Conservation (phyloP, 2,329 filamentous ascomycete genomes). For the Didymella keratinophila region DNA sequence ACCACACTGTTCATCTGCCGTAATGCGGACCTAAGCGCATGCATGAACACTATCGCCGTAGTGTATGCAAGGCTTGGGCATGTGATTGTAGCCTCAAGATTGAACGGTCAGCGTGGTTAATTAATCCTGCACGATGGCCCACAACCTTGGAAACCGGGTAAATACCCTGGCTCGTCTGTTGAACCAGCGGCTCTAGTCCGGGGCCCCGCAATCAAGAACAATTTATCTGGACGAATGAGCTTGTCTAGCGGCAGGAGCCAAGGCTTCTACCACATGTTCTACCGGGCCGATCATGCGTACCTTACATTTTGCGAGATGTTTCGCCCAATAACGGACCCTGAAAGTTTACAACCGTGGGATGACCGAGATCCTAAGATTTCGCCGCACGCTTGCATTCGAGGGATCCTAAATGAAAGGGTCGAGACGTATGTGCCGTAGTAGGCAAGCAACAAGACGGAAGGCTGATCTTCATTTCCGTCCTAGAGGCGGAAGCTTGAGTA, state of each 20-base stretch:
- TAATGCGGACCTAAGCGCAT: background rate
- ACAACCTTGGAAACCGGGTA: conserved; percentile 10
- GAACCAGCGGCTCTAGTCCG: conserved; percentile 1
- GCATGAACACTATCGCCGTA: background rate
- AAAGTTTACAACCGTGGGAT: background rate
- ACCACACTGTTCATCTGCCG: background rate
- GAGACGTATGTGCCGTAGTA: background rate
- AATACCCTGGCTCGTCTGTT: conserved; percentile 11
- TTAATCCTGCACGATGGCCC: conserved; percentile 4
- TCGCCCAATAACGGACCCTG: background rate
- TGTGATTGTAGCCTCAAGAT: conserved; percentile 6
- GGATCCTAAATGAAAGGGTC: conserved; percentile 10
- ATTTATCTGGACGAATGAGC: conserved; percentile 5
- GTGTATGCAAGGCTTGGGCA: background rate
- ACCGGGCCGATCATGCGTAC: conserved; percentile 22
- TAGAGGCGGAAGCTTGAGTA: conserved; percentile 6
- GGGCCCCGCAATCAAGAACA: conserved; percentile 16
- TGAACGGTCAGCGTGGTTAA: background rate
- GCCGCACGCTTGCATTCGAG: background rate
- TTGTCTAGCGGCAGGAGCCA: background rate
- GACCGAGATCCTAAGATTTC: background rate
- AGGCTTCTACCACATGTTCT: conserved; percentile 9
- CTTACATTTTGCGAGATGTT: conserved; percentile 9
- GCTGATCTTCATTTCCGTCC: conserved; percentile 8
- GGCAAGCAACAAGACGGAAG: conserved; percentile 10